A percentile compares a stretch with the other conserved stretches of the same genome.
Evolutionary conservation across 371 early-diverging fungal genomes (phyloP).

Genomic region (Rhizopus stolonifer): DNA sequence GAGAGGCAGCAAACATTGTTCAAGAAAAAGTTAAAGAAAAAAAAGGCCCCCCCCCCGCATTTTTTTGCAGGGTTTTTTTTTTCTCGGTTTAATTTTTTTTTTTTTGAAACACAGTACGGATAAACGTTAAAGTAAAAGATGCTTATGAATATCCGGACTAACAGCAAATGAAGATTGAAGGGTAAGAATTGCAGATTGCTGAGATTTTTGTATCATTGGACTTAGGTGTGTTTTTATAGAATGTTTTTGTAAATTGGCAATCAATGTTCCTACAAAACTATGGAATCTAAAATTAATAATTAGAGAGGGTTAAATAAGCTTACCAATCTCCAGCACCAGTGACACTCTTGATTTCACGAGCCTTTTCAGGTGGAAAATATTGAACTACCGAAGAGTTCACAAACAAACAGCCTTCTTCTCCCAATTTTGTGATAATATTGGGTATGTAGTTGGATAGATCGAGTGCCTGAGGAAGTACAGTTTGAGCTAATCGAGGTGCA

Average conservation of each 20-base stretch:
- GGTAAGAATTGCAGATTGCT: constrained; percentile 38
- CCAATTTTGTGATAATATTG: constrained; percentile 59
- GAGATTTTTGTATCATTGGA: constrained; percentile 29
- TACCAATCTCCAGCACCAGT: constrained; percentile 79
- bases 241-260: constrained; percentile 33
- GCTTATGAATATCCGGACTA: constrained; percentile 16
- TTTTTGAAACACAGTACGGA: background rate
- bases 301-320: background rate
- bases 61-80: too few relatives aligned
- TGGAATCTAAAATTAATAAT: background rate
- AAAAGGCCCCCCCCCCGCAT: too few relatives aligned
- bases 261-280: constrained; percentile 49
- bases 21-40: constrained; percentile 20
- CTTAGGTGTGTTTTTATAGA: constrained; percentile 10
- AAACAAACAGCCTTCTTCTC: constrained; percentile 53
- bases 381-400: constrained; percentile 17
- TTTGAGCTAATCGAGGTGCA: constrained; percentile 17
- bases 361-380: constrained; percentile 41
- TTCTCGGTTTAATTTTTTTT: background rate
- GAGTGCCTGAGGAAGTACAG: constrained; percentile 24
- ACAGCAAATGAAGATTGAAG: constrained; percentile 41
- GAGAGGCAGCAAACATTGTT: constrained; percentile 52
- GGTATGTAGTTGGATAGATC: constrained; percentile 44
- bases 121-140: constrained; percentile 8
- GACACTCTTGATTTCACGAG: constrained; percentile 51